These are phyloP conservation scores for Schoenoplectus tabernaemontani DNA, from an alignment of 202 grass and related monocot species.

Conservation along the genomic window DNA sequence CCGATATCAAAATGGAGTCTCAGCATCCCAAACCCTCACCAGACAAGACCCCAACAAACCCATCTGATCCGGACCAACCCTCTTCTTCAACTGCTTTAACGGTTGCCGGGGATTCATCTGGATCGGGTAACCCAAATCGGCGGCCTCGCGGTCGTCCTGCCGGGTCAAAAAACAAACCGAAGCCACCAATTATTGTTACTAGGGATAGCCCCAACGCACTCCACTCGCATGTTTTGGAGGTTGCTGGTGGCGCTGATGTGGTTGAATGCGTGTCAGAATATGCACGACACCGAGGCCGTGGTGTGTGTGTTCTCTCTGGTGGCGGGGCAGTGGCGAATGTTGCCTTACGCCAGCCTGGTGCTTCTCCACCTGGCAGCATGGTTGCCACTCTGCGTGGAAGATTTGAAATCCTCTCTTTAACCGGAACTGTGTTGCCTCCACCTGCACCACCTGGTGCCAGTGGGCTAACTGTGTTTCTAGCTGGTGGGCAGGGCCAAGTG, in stretches of 20 bases:
- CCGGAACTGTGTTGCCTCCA: slow-evolving; percentile 84
- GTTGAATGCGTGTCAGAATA: slow-evolving; percentile 90
- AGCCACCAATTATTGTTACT: slow-evolving; percentile 89
- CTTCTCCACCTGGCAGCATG: slow-evolving; percentile 68
- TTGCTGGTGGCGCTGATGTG: slow-evolving; percentile 62
- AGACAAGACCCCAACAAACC: slow-evolving; percentile 22
- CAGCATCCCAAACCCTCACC: slow-evolving; percentile 24
- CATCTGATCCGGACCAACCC: slow-evolving; percentile 40
- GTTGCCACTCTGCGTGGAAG: slow-evolving; percentile 78
- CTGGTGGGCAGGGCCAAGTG: slow-evolving; percentile 82
- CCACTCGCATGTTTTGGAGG: slow-evolving; percentile 90
- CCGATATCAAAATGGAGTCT: slow-evolving; percentile 28
- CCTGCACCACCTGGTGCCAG: slow-evolving; percentile 68
- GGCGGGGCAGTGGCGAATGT: slow-evolving; percentile 76
- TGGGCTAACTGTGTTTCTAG: slow-evolving; percentile 76
- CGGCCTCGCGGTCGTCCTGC: slow-evolving; percentile 65
- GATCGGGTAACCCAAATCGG: slow-evolving; percentile 39
- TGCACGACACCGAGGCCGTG: slow-evolving; percentile 68
- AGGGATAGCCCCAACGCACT: slow-evolving; percentile 92
- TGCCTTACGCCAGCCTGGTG: slow-evolving; percentile 68
- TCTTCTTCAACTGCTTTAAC: slow-evolving; percentile 53
- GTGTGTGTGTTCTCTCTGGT: slow-evolving; percentile 82
- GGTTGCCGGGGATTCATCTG: slow-evolving; percentile 21
- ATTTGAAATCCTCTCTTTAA: slow-evolving; percentile 97
- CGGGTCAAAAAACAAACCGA: slow-evolving; percentile 86